Evolutionary conservation across 768 basidiomycete genomes (phyloP), one percentile per base, ranked within the genome.

Genomic region (Amanita phalloides): DNA sequence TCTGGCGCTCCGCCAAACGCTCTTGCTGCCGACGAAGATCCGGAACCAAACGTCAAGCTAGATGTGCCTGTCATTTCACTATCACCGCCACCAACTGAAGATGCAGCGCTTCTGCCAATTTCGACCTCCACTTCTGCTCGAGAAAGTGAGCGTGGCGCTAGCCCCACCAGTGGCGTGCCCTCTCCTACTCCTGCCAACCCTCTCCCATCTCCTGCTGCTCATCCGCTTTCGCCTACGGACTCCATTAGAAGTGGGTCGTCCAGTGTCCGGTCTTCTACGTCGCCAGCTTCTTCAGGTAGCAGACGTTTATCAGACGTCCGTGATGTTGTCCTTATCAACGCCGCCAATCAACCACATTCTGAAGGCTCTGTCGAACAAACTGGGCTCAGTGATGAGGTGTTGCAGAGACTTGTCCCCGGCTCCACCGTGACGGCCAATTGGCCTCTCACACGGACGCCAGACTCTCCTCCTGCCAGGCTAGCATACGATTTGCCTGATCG

Each of bases 391-490:
- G 56, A 57, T 25, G 60, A 56, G 39, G n/a, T 30, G n/a, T 9
- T 45, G 26, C 44, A 30, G n/a, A 30, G 8, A 20, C 28, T 43
- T 21, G 17, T 39, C n/a, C 26, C n/a, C 53, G 56, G 35, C 54
- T 14, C 47, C 6, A 25, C 25, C 8, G 50, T 49, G 35, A 48
- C 53, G 10, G 21, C 51, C 6, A 46, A 51, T 2, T 56, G 57
- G 5, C 54, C 52, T 2, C 36, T 45, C n/a, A 36, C 30, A 42
- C 50, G 55, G 8, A 41, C 45, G 1, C 53, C 58, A 0, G 37
- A 57, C n/a, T 59, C 60, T 25, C 58, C 60, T 20, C 45, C 43
- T 2, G 58, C 58, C 17, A 55, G n/a, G 37, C 50, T 60, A 13
- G 58, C 61, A 10, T 61, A 62, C 35, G 59, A 60, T 32, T 39